Evolutionary conservation across 2,329 filamentous ascomycete genomes (phyloP).

Genomic region (Cordyceps javanica): DNA sequence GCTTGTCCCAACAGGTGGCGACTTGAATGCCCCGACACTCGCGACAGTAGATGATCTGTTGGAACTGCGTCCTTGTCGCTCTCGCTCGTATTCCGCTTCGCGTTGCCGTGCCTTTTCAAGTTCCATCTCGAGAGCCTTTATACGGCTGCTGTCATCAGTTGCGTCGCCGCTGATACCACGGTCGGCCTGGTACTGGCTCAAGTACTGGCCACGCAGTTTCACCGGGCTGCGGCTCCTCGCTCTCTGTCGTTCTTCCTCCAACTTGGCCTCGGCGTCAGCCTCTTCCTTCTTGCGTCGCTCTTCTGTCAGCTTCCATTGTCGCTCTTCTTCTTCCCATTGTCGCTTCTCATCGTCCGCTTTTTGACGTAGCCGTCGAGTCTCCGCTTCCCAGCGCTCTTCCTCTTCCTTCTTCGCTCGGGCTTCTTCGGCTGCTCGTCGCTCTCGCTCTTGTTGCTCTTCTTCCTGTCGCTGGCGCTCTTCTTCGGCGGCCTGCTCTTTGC

Average conservation of each 20-base stretch:
- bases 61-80: slow-evolving; percentile 44
- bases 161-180: slow-evolving; percentile 39
- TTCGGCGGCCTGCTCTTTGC: slow-evolving; percentile 51
- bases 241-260: slow-evolving; percentile 61
- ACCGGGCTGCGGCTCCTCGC: slow-evolving; percentile 58
- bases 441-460: slow-evolving; percentile 46
- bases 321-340: slow-evolving; percentile 73
- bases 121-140: slow-evolving; percentile 75
- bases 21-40: background rate
- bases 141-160: slow-evolving; percentile 52
- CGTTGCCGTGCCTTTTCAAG: slow-evolving; percentile 56
- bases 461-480: slow-evolving; percentile 52
- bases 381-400: slow-evolving; percentile 60
- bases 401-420: slow-evolving; percentile 56
- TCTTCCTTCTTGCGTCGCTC: slow-evolving; percentile 67
- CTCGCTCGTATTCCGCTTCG: slow-evolving; percentile 56
- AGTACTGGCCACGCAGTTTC: slow-evolving; percentile 72
- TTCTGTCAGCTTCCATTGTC: slow-evolving; percentile 71
- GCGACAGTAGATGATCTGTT: slow-evolving; percentile 1
- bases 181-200: slow-evolving; percentile 80
- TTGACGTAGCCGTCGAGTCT: slow-evolving; percentile 51
- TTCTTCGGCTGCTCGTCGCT: slow-evolving; percentile 51
- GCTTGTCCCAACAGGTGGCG: slow-evolving; percentile 1
- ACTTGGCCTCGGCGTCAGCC: slow-evolving; percentile 59
- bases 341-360: slow-evolving; percentile 61